Percentiles rank a stretch among this genome's conserved stretches.
Conservation (phyloP, 306 rosid species). For the Vachellia pachyceras region DNA sequence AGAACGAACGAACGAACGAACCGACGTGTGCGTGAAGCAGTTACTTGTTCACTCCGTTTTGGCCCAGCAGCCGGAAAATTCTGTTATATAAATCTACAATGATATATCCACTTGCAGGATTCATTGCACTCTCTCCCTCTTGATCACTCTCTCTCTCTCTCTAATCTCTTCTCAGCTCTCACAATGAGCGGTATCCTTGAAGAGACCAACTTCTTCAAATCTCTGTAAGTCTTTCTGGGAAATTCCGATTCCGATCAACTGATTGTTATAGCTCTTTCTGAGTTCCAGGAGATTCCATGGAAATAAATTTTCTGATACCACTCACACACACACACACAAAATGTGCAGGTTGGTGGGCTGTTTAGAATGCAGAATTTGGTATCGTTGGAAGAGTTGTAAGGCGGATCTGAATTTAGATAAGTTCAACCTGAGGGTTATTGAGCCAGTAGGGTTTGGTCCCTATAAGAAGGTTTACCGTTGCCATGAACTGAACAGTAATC, state of each 20-base stretch:
- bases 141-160: neutral
- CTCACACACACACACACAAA: too few relatives aligned
- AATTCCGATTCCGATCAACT: neutral
- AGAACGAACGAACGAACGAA: neutral
- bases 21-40: neutral
- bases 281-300: neutral
- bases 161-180: neutral
- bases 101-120: neutral
- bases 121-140: neutral
- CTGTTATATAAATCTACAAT: neutral
- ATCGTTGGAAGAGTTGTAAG: neutral
- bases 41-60: neutral
- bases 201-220: neutral
- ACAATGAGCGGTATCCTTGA: neutral
- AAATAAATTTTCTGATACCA: too few relatives aligned
- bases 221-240: neutral
- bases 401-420: neutral
- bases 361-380: neutral
- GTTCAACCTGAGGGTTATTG: neutral
- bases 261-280: neutral
- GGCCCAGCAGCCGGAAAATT: neutral
- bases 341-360: neutral
- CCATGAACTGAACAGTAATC: neutral
- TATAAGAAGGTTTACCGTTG: neutral
- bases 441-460: neutral